Conservation (phyloP, 148 eudicot genomes). For the Diospyros kaki region DNA sequence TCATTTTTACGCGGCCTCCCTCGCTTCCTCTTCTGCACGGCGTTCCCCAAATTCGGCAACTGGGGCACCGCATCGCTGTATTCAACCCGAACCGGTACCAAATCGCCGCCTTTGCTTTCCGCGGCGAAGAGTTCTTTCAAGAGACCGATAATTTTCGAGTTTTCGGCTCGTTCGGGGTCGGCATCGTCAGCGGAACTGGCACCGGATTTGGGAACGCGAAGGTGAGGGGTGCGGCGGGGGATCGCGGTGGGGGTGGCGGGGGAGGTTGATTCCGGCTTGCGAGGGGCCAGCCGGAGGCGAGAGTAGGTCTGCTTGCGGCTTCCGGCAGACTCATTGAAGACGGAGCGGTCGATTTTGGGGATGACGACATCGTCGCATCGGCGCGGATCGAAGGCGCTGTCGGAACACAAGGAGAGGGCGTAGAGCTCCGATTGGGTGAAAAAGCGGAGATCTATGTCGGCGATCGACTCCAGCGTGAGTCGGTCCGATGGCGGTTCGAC, state of each 20-base stretch:
- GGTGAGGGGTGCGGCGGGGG: constrained; percentile 28
- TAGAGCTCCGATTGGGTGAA: constrained; percentile 79
- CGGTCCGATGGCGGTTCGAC: constrained; percentile 29
- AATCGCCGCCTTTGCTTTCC: constrained; percentile 15
- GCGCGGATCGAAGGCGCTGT: constrained; percentile 40
- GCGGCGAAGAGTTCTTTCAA: constrained; percentile 46
- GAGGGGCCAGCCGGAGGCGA: constrained; percentile 75
- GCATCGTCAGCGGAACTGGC: constrained; percentile 6
- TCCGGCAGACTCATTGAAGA: constrained; percentile 91
- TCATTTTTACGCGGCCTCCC: constrained; percentile 41
- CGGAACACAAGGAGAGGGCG: constrained; percentile 64
- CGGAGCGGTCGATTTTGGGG: constrained; percentile 78
- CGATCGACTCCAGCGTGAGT: constrained; percentile 45
- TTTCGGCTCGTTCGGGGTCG: constrained; percentile 53
- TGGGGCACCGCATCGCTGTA: constrained; percentile 21
- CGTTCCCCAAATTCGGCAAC: background rate
- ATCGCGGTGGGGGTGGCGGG: constrained; percentile 10
- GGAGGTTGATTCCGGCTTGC: constrained; percentile 25
- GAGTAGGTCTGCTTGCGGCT: constrained; percentile 92
- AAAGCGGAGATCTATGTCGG: constrained; percentile 68
- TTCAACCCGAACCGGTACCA: constrained; percentile 36
- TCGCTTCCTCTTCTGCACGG: constrained; percentile 41
- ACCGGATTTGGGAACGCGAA: constrained; percentile 17
- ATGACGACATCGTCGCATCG: constrained; percentile 66
- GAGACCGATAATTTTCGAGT: constrained; percentile 41